A percentile compares a stretch with the other conserved stretches of the same genome.
Conservation (phyloP, 2,329 filamentous ascomycete species). For the Hymenoscyphus fructigenus region DNA sequence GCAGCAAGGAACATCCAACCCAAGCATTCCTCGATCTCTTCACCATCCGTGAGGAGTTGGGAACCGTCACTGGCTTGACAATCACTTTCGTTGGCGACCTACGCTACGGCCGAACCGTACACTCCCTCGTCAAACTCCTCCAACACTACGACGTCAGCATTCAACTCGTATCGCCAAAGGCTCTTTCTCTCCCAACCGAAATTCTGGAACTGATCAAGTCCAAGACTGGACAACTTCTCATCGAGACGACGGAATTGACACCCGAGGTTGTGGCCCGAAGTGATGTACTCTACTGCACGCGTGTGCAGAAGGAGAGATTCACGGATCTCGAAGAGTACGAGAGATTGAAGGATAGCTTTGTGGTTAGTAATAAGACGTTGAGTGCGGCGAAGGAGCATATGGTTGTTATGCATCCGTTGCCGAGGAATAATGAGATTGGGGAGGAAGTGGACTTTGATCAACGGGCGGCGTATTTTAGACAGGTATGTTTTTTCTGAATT, state of each 20-base stretch:
- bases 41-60: slow-evolving; percentile 96
- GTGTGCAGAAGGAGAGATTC: slow-evolving; percentile 96
- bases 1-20: slow-evolving; percentile 92
- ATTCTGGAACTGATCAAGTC: slow-evolving; percentile 69
- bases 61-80: slow-evolving; percentile 90
- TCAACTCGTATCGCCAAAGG: slow-evolving; percentile 83
- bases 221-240: slow-evolving; percentile 71
- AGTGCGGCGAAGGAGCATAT: slow-evolving; percentile 90
- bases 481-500: slow-evolving; percentile 64
- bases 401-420: slow-evolving; percentile 93
- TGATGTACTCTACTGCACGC: slow-evolving; percentile 95
- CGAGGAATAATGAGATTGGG: slow-evolving; percentile 87
- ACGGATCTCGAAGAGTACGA: slow-evolving; percentile 79
- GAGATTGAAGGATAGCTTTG: slow-evolving; percentile 80
- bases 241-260: slow-evolving; percentile 76
- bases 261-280: slow-evolving; percentile 81
- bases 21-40: slow-evolving; percentile 98
- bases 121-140: slow-evolving; percentile 91
- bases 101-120: slow-evolving; percentile 88
- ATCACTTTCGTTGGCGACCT: slow-evolving; percentile 96
- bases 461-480: slow-evolving; percentile 95
- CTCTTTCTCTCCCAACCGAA: slow-evolving; percentile 72
- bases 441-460: slow-evolving; percentile 98
- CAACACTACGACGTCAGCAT: slow-evolving; percentile 94
- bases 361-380: slow-evolving; percentile 86